Conservation (phyloP, 2,329 filamentous ascomycete genomes). For the Claviceps africana region DNA sequence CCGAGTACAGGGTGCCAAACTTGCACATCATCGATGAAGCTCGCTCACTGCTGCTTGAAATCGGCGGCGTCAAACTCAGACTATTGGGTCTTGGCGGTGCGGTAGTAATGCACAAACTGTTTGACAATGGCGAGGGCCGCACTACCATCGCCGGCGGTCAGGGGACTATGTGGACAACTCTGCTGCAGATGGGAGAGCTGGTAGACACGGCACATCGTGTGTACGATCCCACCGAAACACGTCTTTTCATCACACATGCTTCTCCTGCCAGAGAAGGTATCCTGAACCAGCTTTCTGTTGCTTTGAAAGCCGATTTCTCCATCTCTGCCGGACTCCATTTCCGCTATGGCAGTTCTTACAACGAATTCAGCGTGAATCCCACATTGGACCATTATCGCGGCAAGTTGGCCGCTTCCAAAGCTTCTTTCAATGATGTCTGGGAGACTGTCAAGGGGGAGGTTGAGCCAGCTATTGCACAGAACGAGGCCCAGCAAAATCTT, state of each 20-base stretch:
- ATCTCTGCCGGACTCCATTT: slow-evolving; percentile 96
- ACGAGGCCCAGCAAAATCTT: slow-evolving; percentile 84
- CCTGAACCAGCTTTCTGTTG: slow-evolving; percentile 92
- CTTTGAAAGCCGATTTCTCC: slow-evolving; percentile 94
- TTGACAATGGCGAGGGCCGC: slow-evolving; percentile 94
- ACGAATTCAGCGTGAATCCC: slow-evolving; percentile 98
- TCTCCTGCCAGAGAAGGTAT: slow-evolving; percentile 94
- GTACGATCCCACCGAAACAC: slow-evolving; percentile 94
- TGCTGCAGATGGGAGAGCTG: slow-evolving; percentile 94
- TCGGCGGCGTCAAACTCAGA: slow-evolving; percentile 90
- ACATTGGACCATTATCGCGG: slow-evolving; percentile 96
- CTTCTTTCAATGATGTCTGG: slow-evolving; percentile 98
- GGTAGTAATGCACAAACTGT: slow-evolving; percentile 99
- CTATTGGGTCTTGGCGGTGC: slow-evolving; percentile 87
- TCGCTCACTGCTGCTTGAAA: slow-evolving; percentile 84
- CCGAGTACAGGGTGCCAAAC: slow-evolving; percentile 95
- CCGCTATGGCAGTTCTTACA: slow-evolving; percentile 97
- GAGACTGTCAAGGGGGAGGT: slow-evolving; percentile 96
- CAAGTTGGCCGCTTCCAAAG: slow-evolving; percentile 94
- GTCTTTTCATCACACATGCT: slow-evolving; percentile 91
- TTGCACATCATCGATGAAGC: slow-evolving; percentile 98
- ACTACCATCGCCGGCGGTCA: slow-evolving; percentile 97
- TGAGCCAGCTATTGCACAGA: slow-evolving; percentile 83
- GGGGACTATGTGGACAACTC: slow-evolving; percentile 98
- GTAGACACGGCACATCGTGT: slow-evolving; percentile 97